Evolutionary conservation across 2,329 filamentous ascomycete genomes (phyloP).

Genomic region (Aspergillus quadricinctus): DNA sequence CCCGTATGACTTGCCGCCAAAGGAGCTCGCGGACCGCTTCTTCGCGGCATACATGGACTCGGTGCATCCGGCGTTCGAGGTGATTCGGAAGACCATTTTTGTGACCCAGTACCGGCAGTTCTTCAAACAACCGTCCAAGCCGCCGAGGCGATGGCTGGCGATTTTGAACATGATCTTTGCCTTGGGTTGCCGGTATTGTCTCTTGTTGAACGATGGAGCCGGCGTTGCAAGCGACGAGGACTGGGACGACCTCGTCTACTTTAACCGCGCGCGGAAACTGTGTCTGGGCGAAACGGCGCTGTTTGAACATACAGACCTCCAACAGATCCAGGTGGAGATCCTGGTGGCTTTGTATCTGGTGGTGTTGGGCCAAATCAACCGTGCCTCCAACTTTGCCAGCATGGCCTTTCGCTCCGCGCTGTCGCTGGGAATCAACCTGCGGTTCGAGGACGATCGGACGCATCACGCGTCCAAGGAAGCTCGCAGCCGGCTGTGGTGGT

Average conservation of each 20-base stretch:
- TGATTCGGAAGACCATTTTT: conserved; percentile 37
- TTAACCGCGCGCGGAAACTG: conserved; percentile 38
- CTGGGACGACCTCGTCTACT: conserved; percentile 36
- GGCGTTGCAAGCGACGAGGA: conserved; percentile 10
- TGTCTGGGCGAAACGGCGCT: conserved; percentile 32
- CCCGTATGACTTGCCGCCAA: conserved; percentile 33
- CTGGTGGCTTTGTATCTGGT: conserved; percentile 40
- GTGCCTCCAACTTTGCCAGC: conserved; percentile 39
- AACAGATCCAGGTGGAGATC: conserved; percentile 40
- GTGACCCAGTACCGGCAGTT: conserved; percentile 36
- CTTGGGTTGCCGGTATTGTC: conserved; percentile 38
- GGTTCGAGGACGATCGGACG: conserved; percentile 32
- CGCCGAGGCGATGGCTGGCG: conserved; percentile 36
- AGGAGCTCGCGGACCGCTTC: conserved; percentile 34
- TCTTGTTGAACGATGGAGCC: conserved; percentile 26
- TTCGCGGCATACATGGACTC: conserved; percentile 36
- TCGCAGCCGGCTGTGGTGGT: conserved; percentile 42
- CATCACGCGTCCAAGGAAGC: conserved; percentile 37
- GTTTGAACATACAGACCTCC: conserved; percentile 40
- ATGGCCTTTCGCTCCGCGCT: conserved; percentile 39
- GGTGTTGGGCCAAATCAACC: conserved; percentile 38
- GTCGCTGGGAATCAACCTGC: conserved; percentile 40
- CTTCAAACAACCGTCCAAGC: conserved; percentile 19
- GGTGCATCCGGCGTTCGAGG: conserved; percentile 38
- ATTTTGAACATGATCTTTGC: conserved; percentile 47